Evolutionary conservation across 2,329 filamentous ascomycete genomes (phyloP), one percentile per base, ranked within the genome.

Genomic region (Chalaropsis thielavioides): DNA sequence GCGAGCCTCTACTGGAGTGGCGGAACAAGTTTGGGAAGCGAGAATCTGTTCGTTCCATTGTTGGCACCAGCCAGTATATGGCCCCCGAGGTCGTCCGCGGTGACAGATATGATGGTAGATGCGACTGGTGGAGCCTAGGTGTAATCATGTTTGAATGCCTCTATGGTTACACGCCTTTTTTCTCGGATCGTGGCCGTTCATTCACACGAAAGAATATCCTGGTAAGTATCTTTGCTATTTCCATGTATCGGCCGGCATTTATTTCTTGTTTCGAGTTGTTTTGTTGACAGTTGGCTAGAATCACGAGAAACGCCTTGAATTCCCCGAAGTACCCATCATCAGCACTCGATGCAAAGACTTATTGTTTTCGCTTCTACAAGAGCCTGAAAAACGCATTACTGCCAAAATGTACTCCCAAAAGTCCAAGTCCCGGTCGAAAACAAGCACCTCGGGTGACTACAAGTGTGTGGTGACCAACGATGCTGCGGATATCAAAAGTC

Each of bases 31-130:
- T 80, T 68, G 82, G 87, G 31, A 87, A 85, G 69, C 84, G 90
- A 46, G 82, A 83, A 41, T 81, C 90, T 41, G 92, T 92, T 1
- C 83, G 86, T 69, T 96, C 91, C 58, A 85, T 96, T 0, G 92
- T 97, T 11, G 92, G 92, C 1, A 97, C 94, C 1, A 96, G 91
- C 73, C 92, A 96, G 72, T 97, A 97, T 77, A 97, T 96, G 94
- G 92, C 94, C 0, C 92, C 92, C 1, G 94, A 97, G 76, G 89
- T 97, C 19, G 86, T 96, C 66, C 79, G 82, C 69, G 90, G 92
- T 35, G 82, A 90, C 61, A 77, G 81, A 44, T 97, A 97, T 73
- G 94, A 97, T 75, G 92, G 89, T 38, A 82, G 92, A 71, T 97
- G 92, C 75, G 92, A 97, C 75, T 97, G 83, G 90, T 97, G 89